Evolutionary conservation across 2,329 filamentous ascomycete genomes (phyloP), one percentile per base, ranked within the genome.

Genomic region (Colletotrichum caudatum): DNA sequence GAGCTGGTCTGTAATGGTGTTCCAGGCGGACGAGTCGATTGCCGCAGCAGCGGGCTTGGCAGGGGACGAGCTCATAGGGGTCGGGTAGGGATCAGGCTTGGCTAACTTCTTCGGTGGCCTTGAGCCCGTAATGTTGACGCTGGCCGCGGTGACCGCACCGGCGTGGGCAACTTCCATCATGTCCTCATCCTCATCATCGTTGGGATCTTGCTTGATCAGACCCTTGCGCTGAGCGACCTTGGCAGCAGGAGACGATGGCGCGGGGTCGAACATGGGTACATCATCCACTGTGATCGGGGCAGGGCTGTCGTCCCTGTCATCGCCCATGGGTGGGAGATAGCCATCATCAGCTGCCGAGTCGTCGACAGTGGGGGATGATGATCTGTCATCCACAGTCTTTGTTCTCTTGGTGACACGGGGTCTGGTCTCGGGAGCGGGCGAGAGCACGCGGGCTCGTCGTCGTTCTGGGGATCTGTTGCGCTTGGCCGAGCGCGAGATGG

Each of bases 91-190:
- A 46, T 89, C 86, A 14, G 88, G 81, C 80, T 95, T 93, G 76
- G 91, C 87, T 33, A 92, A 83, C 80, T 93, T 97, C 76, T 93
- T 94, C 46, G 91, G 88, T 35, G 93, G 92, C 50, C 94, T 90
- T 74, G 91, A 93, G 60, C 94, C 94, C 35, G 93, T 88, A 80
- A 98, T 90, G 79, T 99, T 98, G 75, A 98, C 89, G 74, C 91
- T 95, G 14, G 90, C 84, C 11, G 89, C 84, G 66, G 88, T 90
- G 71, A 92, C 87, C 33, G 91, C 86, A 20, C 91, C 93, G 48
- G 92, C 89, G 68, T 97, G 92, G 29, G 93, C 91, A 64, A 98
- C 90, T 78, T 97, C 95, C 90, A 98, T 93, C 84, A 95, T 87
- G 73, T 94, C 92, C 44, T 97, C 94, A 2, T 93, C 92, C 2